Conservation (phyloP, 345 rosid genomes). For the Ceriops decandra region DNA sequence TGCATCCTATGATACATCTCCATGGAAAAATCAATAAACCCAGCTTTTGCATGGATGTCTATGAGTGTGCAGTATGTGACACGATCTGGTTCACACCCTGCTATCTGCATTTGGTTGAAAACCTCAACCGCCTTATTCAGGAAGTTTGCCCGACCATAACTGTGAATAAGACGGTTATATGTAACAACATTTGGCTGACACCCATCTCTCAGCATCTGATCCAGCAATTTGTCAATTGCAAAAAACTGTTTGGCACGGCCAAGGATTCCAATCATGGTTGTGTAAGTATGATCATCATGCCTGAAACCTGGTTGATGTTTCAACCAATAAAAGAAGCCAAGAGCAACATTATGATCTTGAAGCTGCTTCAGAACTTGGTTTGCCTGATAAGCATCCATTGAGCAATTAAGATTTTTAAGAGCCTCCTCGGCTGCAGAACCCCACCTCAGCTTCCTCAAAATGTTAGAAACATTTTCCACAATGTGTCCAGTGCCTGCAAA, state of each 20-base stretch:
- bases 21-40: constrained; percentile 87
- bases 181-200: constrained; percentile 88
- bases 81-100: constrained; percentile 80
- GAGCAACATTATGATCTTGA: constrained; percentile 72
- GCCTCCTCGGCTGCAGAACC: constrained; percentile 73
- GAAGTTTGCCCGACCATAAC: constrained; percentile 92
- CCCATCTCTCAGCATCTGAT: constrained; percentile 77
- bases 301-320: constrained; percentile 62
- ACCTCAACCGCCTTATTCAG: constrained; percentile 67
- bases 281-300: constrained; percentile 90
- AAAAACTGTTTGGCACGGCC: constrained; percentile 82
- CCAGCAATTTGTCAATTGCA: constrained; percentile 60
- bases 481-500: constrained; percentile 30
- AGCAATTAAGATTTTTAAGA: constrained; percentile 44
- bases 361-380: constrained; percentile 86
- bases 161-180: constrained; percentile 83
- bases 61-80: constrained; percentile 88
- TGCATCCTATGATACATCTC: constrained; percentile 80
- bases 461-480: constrained; percentile 53
- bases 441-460: constrained; percentile 60
- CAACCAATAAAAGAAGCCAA: constrained; percentile 80
- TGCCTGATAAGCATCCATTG: constrained; percentile 77
- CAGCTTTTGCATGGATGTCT: constrained; percentile 94
- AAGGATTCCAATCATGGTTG: constrained; percentile 91
- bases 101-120: constrained; percentile 71